These are phyloP conservation scores for Tephrocybe rancida DNA, from an alignment of 768 basidiomycete species.

Conservation along the genomic window DNA sequence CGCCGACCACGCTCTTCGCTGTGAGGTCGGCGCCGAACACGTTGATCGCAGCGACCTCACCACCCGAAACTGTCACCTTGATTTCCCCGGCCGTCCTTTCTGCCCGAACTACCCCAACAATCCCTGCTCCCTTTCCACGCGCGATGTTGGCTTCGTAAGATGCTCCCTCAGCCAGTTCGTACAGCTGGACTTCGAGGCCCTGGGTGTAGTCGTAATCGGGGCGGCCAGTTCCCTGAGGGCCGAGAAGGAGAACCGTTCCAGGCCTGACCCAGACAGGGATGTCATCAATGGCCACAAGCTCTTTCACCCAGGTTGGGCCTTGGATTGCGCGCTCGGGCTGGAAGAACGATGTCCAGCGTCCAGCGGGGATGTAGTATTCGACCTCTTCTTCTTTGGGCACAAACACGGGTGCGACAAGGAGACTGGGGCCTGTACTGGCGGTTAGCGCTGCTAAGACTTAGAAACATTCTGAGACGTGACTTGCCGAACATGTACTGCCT, in stretches of 20 bases:
- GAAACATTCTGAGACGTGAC: conserved; percentile 1
- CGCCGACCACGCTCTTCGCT: conserved; percentile 15
- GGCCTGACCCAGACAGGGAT: conserved; percentile 71
- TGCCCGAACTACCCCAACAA: conserved; percentile 44
- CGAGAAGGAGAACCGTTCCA: conserved; percentile 59
- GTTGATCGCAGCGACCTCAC: conserved; percentile 19
- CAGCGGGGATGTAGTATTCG: conserved; percentile 63
- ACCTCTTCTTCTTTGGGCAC: conserved; percentile 53
- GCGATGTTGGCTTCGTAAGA: conserved; percentile 42
- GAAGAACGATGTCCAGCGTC: conserved; percentile 63
- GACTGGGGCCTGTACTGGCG: conserved; percentile 44
- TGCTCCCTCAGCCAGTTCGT: conserved; percentile 50
- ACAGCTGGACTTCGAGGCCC: conserved; percentile 52
- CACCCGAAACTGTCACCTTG: conserved; percentile 23
- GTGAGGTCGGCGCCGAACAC: conserved; percentile 14
- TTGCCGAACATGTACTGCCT: conserved; percentile 55
- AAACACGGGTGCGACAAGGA: conserved; percentile 67
- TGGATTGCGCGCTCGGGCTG: conserved; percentile 51
- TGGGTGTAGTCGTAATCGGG: conserved; percentile 65
- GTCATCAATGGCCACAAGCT: conserved; percentile 61
- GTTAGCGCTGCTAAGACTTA: neutral
- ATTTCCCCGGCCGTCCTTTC: conserved; percentile 32
- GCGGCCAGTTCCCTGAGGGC: conserved; percentile 47
- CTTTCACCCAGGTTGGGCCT: conserved; percentile 66
- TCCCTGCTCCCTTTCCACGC: conserved; percentile 37